Evolutionary conservation across 2,329 filamentous ascomycete species (phyloP).

Genomic region (Colletotrichum tabaci): DNA sequence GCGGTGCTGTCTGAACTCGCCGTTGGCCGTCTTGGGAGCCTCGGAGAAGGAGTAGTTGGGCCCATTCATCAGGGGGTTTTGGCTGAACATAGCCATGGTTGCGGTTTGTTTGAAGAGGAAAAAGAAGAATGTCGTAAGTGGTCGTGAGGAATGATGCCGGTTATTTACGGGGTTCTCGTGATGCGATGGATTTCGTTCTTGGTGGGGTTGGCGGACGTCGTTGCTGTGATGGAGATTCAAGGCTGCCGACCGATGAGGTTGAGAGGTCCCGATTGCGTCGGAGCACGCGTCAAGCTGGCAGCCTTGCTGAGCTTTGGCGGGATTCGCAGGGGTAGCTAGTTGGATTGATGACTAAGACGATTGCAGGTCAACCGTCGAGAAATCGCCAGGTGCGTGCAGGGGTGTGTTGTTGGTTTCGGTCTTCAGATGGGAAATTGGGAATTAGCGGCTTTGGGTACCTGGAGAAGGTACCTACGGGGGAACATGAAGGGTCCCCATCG

Average conservation of each 20-base stretch:
- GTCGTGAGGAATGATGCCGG: not conserved
- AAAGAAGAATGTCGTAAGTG: constrained; percentile 8
- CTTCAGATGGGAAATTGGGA: constrained; percentile 26
- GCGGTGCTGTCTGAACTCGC: constrained; percentile 79
- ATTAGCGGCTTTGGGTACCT: not conserved
- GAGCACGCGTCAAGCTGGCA: constrained; percentile 64
- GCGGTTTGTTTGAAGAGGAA: constrained; percentile 40
- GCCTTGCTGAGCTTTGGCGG: constrained; percentile 58
- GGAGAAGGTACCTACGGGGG: not conserved
- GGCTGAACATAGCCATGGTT: constrained; percentile 78
- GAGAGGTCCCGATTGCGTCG: constrained; percentile 41
- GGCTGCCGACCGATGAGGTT: constrained; percentile 47
- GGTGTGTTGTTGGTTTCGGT: constrained; percentile 27
- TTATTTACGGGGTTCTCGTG: constrained; percentile 14
- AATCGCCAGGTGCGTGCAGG: constrained; percentile 31
- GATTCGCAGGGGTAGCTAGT: constrained; percentile 52
- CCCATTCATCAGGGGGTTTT: constrained; percentile 78
- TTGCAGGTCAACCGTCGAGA: constrained; percentile 41
- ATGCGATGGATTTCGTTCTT: constrained; percentile 40
- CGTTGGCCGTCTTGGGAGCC: constrained; percentile 66
- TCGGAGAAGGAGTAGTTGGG: constrained; percentile 80
- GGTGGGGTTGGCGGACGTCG: constrained; percentile 29
- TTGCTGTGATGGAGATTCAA: constrained; percentile 32
- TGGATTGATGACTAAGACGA: constrained; percentile 57
- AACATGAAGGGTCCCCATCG: constrained; percentile 17